These are phyloP conservation scores for Sabuloglossum arenarium DNA, from an alignment of 495 filamentous ascomycete species.

Conservation along the genomic window DNA sequence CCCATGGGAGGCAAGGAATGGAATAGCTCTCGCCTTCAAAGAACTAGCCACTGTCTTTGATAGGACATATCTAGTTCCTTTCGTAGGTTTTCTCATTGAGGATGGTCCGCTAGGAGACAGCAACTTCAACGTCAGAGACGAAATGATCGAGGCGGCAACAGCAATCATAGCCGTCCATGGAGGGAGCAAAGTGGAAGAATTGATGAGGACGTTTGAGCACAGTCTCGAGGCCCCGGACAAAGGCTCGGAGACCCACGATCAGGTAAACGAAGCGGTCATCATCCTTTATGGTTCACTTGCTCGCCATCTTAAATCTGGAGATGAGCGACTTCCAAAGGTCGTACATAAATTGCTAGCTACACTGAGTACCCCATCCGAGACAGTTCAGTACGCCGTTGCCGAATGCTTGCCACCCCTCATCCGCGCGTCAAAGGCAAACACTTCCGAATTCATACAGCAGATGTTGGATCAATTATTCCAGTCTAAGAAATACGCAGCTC, in stretches of 20 bases:
- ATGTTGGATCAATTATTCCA: constrained; percentile 60
- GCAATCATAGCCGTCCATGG: constrained; percentile 61
- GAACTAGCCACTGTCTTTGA: constrained; percentile 52
- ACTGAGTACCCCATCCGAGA: constrained; percentile 85
- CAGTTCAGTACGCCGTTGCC: constrained; percentile 87
- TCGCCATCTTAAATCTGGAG: constrained; percentile 63
- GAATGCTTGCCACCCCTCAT: constrained; percentile 83
- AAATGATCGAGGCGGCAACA: constrained; percentile 89
- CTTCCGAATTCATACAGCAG: constrained; percentile 57
- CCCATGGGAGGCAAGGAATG: constrained; percentile 76
- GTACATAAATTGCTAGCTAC: constrained; percentile 67
- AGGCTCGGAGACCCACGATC: constrained; percentile 53
- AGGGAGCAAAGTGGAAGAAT: constrained; percentile 56
- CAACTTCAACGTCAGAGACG: constrained; percentile 49
- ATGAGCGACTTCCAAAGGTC: constrained; percentile 65
- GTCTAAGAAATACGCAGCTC: constrained; percentile 72
- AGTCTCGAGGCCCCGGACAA: constrained; percentile 66
- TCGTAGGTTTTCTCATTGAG: constrained; percentile 70
- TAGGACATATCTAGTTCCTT: constrained; percentile 43
- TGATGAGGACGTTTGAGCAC: constrained; percentile 80
- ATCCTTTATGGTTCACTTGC: constrained; percentile 90
- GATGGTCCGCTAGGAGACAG: constrained; percentile 64
- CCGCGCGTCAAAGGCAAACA: constrained; percentile 52
- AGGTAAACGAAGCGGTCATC: constrained; percentile 89
- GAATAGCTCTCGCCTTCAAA: constrained; percentile 69